phyloP scores from a whole-genome alignment of 208 protist species.

The Trypanosoma brucei region DNA sequence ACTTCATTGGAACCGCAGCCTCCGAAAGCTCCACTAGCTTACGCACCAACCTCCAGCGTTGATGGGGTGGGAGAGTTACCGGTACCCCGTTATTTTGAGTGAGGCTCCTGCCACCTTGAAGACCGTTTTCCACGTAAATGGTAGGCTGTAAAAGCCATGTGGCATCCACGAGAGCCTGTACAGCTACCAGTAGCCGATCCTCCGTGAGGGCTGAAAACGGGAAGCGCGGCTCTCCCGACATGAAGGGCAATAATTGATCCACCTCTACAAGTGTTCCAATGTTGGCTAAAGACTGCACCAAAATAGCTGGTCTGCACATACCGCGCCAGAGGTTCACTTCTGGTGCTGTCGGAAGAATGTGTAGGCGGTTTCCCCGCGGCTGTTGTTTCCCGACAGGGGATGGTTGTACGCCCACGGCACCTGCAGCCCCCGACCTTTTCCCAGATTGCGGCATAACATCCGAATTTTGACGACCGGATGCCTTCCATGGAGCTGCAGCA shows the following conservation, averaged over 20 bases:
- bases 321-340: conserved; percentile 22
- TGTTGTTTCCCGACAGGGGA: neutral
- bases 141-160: neutral
- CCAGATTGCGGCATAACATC: too few species aligned
- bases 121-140: neutral
- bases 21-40: conserved; percentile 53
- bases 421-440: too few species aligned
- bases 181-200: conserved; percentile 12
- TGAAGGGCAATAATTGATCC: conserved; percentile 2
- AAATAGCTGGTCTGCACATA: conserved; percentile 10
- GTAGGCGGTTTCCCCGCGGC: neutral
- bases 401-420: neutral
- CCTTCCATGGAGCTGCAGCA: too few species aligned
- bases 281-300: conserved; percentile 19
- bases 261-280: conserved; percentile 23
- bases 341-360: conserved; percentile 8
- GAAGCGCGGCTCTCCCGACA: neutral
- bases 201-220: conserved; percentile 19
- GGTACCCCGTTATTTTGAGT: too few species aligned
- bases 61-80: neutral
- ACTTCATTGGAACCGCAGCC: conserved; percentile 46
- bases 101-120: too few species aligned
- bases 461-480: too few species aligned
- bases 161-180: conserved; percentile 19
- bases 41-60: conserved; percentile 19